Evolutionary conservation across 306 rosid species (phyloP), one percentile per base, ranked within the genome.

Genomic region (Astragalus glycyphyllos): DNA sequence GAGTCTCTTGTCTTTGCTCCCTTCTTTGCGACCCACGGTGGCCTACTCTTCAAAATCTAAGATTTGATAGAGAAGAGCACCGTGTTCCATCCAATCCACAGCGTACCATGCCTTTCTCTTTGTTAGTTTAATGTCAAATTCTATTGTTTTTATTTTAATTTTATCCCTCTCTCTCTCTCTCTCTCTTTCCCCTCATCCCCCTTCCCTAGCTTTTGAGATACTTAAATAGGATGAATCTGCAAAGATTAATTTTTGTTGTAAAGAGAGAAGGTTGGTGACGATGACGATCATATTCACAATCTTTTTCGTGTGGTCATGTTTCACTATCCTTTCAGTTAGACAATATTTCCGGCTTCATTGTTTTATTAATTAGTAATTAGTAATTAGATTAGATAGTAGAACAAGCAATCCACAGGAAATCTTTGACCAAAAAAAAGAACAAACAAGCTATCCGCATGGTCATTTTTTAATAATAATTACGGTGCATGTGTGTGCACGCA

Each of bases 1-100:
- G 99, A 95, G 83, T 91, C 97, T 2, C 97, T 95, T 0, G 97
- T 95, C 60, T 95, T 95, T 67, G 96, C 97, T 37, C 96, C 97
- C 8, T 91, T 95, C 91, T 95, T 95, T 7, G 97, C 99, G 14
- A 91, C 91, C 0, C 97, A 95, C 6, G 99, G 97, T 15, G 97
- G 99, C 47, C 65, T 95, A 60, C 91, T 95, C 49, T 91, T 91
- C 80, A 95, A 91, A 92, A 67, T 94, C 47, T 87, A 57, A 69
- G 44, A 15, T 17, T 15, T 4, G 7, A 62, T 2, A 6, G 40
- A 31, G 76, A 51, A 31, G 77, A 57, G 35, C 59, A 44, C 68
- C 74, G 71, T 53, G 42, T 58, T 8, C 50, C 65, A 46, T 8
- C 50, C 65, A 46, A 40, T 60, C 67, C 11, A 16, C 34, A n/a